Base-by-base conservation (phyloP, 2,329 filamentous ascomycete genomes). In the Talaromyces sp. region DNA sequence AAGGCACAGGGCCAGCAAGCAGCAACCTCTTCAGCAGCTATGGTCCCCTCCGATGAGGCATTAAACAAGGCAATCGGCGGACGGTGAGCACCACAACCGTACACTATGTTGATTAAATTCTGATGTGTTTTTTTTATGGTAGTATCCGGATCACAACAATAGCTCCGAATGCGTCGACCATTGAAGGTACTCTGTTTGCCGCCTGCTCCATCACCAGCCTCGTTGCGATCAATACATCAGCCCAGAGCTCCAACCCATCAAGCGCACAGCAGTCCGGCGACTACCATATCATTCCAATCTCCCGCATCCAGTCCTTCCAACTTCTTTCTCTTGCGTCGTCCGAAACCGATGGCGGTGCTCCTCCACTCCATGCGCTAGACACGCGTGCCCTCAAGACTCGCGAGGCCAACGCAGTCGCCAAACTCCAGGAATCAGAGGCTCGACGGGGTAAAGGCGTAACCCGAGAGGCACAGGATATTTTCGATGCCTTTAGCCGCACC, bases 151-250 rank as follows among this genome's bases (percentile, higher is more conserved):
- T 88, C 65, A 86, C 80, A 61, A 87, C 84, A 57, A 78, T 80
- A 16, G 75, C 80, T 31, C 79, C 79, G 7, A 72, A 78, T 60
- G 75, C 81, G 58, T 79, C 80, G 51, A 82, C 80, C 28, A 75
- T 86, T 63, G 85, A 88, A 72, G 86, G 86, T 68, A 85, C 79
- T 18, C 79, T 89, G 62, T 88, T 86, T 74, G 86, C 85, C 31
- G 84, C 83, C 53, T 85, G 83, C 71, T 84, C 85, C 30, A 77
- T 85, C 67, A 84, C 84, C 61, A 86, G 87, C 67, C 77, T 87
- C 61, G 77, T 89, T 67, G 85, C 83, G 52, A 81, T 88, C 73
- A 85, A 87, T 73, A 85, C 81, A 18, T 78, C 79, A 12, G 73
- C 80, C 18, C 69, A 79, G 10, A 72, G 77, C 27, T 78, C 78